A percentile compares a stretch with the other conserved stretches of the same genome.
Conservation (phyloP, 2,329 filamentous ascomycete genomes). For the Neofusicoccum umdonicola region DNA sequence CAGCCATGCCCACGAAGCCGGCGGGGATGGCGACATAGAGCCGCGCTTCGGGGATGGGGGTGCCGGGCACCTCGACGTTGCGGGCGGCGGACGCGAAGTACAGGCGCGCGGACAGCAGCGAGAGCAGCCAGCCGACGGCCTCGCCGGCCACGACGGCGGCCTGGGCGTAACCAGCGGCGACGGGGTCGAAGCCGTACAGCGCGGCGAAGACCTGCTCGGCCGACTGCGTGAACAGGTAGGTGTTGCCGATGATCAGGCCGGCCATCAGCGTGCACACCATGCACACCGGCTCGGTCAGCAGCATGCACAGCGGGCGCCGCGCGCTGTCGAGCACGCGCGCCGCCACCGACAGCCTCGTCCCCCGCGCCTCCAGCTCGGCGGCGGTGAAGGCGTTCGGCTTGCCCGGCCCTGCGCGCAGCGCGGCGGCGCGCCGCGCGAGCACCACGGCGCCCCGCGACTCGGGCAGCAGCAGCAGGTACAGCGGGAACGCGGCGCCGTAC, state of each 20-base stretch:
- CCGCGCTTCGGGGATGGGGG: slow-evolving; percentile 41
- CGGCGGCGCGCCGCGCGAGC: slow-evolving; percentile 37
- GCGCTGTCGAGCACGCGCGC: slow-evolving; percentile 32
- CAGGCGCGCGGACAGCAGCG: slow-evolving; percentile 36
- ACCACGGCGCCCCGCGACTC: slow-evolving; percentile 51
- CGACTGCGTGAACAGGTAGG: slow-evolving; percentile 52
- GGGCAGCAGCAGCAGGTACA: slow-evolving; percentile 41
- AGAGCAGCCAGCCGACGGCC: slow-evolving; percentile 39
- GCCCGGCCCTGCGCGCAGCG: slow-evolving; percentile 26
- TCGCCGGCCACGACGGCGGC: slow-evolving; percentile 47
- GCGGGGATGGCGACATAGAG: slow-evolving; percentile 45
- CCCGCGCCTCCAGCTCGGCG: slow-evolving; percentile 29
- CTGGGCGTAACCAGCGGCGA: slow-evolving; percentile 47
- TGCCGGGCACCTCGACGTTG: slow-evolving; percentile 4
- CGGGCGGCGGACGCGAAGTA: slow-evolving; percentile 42
- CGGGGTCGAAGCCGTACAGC: slow-evolving; percentile 42
- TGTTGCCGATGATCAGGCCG: slow-evolving; percentile 46
- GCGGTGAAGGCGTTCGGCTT: slow-evolving; percentile 27
- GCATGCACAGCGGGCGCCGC: slow-evolving; percentile 36
- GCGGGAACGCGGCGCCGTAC: slow-evolving; percentile 43
- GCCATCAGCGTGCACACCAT: slow-evolving; percentile 50
- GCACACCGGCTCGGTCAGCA: slow-evolving; percentile 51
- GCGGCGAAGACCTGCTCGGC: slow-evolving; percentile 43
- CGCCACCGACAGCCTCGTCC: slow-evolving; percentile 26
- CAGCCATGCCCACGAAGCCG: slow-evolving; percentile 47